Evolutionary conservation across 2,329 filamentous ascomycete genomes (phyloP).

Genomic region (Penicillium sp.): DNA sequence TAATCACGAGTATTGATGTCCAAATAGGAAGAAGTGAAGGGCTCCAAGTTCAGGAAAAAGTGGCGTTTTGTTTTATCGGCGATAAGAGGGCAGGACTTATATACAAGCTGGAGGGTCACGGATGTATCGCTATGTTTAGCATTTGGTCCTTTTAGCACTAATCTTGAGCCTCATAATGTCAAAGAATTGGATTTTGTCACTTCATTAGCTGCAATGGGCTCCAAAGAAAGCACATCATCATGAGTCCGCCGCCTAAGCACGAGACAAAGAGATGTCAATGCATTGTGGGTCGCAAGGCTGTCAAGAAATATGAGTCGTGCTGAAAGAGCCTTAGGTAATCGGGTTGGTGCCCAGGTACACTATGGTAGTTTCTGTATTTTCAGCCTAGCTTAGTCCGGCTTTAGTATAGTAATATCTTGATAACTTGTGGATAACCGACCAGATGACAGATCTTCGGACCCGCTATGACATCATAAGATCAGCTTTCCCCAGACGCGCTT

Average conservation of each 20-base stretch:
- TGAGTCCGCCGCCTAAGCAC: neutral
- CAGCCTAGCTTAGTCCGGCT: neutral
- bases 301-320: neutral
- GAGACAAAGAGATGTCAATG: neutral
- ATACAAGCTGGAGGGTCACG: neutral
- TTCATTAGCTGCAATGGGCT: neutral
- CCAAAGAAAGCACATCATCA: neutral
- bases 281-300: neutral
- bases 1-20: no score
- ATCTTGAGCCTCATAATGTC: neutral
- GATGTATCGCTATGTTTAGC: neutral
- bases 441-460: neutral
- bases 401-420: neutral
- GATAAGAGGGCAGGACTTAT: neutral
- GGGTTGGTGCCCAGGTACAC: neutral
- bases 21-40: neutral
- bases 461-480: neutral
- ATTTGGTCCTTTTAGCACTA: neutral
- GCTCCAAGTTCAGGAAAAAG: neutral
- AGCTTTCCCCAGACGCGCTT: conserved; percentile 1
- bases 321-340: neutral
- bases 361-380: neutral
- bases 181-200: neutral
- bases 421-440: neutral
- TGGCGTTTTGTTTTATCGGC: neutral